Evolutionary conservation across 371 early-diverging fungal species (phyloP), one percentile per base, ranked within the genome.

Genomic region (Cokeromyces recurvatus): DNA sequence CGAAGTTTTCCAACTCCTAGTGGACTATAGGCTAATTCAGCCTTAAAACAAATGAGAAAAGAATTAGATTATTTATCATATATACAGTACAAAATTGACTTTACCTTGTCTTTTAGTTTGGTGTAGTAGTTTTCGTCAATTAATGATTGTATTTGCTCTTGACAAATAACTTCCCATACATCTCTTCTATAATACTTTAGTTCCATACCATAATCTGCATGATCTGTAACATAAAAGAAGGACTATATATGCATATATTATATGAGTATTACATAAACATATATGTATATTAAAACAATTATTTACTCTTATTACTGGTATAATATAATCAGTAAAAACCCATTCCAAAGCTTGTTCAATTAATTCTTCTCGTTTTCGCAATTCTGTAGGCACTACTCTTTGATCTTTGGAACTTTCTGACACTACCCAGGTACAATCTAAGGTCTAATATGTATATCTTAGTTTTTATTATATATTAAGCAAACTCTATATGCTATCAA

Each of bases 121-220:
- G n/a, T n/a, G n/a, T n/a, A 35, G 10, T 43, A 36, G 7, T 38
- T 14, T 2, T 15, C 16, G 25, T 35, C 14, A 0, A 36, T 32
- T 11, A 53, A 20, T 0, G 6, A 32, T 11, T 19, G 23, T 34
- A 38, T 17, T 17, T 3, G 65, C 2, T 73, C 55, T n/a, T 55
- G 46, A 0, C 77, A 60, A 20, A 86, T 59, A 1, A 40, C 24
- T 0, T 51, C 42, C 94, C 94, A 94, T 2, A 83, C 70, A 39
- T 86, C 90, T 36, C 81, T 79, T 20, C 91, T 85, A 60, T 84
- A 93, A 55, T 87, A 93, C 50, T 81, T 77, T 7, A 89, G 43
- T 17, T 61, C 59, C 40, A 78, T 72, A 14, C 79, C 73, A 32
- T 73, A 55, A 4, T 59, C 48, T 0, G 83, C 67, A 38, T 72